phyloP scores from a whole-genome alignment of 1,284 basidiomycete genomes.

The Apiotrichum sp. region DNA sequence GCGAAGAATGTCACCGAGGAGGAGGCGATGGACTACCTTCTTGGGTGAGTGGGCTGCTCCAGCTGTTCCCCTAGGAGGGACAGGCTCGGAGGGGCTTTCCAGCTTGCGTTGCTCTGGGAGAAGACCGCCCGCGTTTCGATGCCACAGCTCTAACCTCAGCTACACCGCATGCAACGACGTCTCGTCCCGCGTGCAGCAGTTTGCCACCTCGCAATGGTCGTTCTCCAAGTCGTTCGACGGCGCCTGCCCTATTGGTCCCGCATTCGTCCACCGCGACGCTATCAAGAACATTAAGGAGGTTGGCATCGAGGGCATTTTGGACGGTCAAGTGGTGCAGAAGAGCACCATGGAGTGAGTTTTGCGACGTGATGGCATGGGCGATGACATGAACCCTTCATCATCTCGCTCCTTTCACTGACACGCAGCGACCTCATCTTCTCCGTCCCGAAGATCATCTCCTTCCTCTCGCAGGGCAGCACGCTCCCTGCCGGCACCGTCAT shows the following conservation, averaged over 20 bases:
- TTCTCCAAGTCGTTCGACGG: conserved; percentile 47
- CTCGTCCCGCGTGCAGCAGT: conserved; percentile 36
- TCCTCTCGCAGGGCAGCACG: conserved; percentile 79
- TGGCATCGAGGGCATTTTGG: conserved; percentile 35
- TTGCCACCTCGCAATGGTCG: conserved; percentile 43
- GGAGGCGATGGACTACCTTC: conserved; percentile 73
- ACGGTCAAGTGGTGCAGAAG: conserved; percentile 42
- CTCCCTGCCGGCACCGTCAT: conserved; percentile 74
- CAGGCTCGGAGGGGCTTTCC: too few species aligned
- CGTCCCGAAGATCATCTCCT: conserved; percentile 52
- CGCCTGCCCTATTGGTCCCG: conserved; percentile 48
- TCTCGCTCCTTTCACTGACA: conserved; percentile 66
- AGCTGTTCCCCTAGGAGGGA: too few species aligned
- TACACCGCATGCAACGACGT: conserved; percentile 48
- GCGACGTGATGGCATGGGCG: conserved; percentile 29
- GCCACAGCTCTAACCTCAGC: neutral
- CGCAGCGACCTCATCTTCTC: conserved; percentile 48
- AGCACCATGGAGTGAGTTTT: conserved; percentile 38
- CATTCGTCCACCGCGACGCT: conserved; percentile 29
- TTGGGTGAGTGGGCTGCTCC: conserved; percentile 47
- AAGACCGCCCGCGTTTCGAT: too few species aligned
- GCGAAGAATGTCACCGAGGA: conserved; percentile 70
- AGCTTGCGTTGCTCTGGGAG: too few species aligned
- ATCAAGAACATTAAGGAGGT: conserved; percentile 28
- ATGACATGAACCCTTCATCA: conserved; percentile 27